Evolutionary conservation across 805 yeast species (phyloP), one percentile per base, ranked within the genome.

Genomic region (Hanseniaspora singularis): DNA sequence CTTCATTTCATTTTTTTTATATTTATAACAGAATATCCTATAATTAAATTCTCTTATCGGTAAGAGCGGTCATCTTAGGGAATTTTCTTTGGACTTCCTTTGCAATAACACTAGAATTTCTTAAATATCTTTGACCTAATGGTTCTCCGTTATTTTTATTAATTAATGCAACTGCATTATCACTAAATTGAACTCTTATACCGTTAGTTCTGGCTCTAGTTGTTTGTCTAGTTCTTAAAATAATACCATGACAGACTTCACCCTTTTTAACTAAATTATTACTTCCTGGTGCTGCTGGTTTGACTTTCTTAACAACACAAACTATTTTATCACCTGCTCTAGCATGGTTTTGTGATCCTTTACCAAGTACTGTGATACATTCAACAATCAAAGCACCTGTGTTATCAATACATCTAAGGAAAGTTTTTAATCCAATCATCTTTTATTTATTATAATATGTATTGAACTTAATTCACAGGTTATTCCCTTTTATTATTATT

Each of bases 311-410:
- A 42, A 92, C 89, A 51, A 92, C 98, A 46, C 86, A 94, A 9
- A 92, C 95, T 52, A 92, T 81, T 62, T 79, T 81, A 64, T 92
- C 98, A 39, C 98, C 96, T 22, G 87, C 77, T 46, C 72, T 68
- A 27, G 94, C 97, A 53, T 78, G 80, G 59, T 80, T 80, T 61
- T 72, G 77, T 26, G 95, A 95, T 2, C 81, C 77, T 60, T 92
- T 94, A 52, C 94, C 78, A 53, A 92, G 70, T 14, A 92, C 96
- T 64, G 89, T 89, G 70, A 92, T 87, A 64, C 97, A 92, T 65
- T 92, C 97, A 14, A 82, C 97, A 51, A 87, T 65, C 62, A 82
- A 84, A 3, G 96, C 98, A 24, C 97, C 95, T 19, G 95, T 81
- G 71, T 89, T 89, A 66, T 89, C 98, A 52, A 89, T 84, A 53